Conservation (phyloP, 148 eudicot species). For the Beta vulgaris region DNA sequence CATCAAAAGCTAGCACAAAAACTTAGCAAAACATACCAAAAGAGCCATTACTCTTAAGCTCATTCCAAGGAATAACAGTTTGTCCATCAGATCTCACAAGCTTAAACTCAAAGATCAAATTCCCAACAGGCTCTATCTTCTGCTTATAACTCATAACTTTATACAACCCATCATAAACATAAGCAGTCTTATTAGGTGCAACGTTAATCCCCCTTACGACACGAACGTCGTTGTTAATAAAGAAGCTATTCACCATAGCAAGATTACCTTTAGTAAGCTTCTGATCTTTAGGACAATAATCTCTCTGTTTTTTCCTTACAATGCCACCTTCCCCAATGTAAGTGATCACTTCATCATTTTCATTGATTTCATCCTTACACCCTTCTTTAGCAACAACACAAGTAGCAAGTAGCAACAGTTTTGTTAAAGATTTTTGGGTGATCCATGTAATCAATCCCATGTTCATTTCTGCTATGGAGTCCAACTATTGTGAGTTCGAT, state of each 20-base stretch:
- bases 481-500: constrained; percentile 45
- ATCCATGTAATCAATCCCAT: constrained; percentile 42
- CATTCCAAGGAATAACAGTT: constrained; percentile 23
- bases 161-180: constrained; percentile 55
- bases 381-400: constrained; percentile 49
- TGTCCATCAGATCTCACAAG: constrained; percentile 35
- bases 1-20: too few relatives aligned
- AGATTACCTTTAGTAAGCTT: constrained; percentile 45
- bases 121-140: constrained; percentile 22
- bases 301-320: background rate
- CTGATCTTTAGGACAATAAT: constrained; percentile 40
- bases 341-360: constrained; percentile 20
- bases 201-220: constrained; percentile 36
- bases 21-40: too few relatives aligned
- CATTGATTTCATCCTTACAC: constrained; percentile 29
- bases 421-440: too few relatives aligned
- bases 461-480: constrained; percentile 32
- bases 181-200: background rate
- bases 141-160: constrained; percentile 19
- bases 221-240: constrained; percentile 36
- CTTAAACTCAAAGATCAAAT: constrained; percentile 40
- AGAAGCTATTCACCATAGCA: constrained; percentile 53
- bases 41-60: background rate
- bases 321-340: constrained; percentile 55
- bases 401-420: too few relatives aligned